Conservation (phyloP, 768 basidiomycete species). For the Auriscalpium vulgare region DNA sequence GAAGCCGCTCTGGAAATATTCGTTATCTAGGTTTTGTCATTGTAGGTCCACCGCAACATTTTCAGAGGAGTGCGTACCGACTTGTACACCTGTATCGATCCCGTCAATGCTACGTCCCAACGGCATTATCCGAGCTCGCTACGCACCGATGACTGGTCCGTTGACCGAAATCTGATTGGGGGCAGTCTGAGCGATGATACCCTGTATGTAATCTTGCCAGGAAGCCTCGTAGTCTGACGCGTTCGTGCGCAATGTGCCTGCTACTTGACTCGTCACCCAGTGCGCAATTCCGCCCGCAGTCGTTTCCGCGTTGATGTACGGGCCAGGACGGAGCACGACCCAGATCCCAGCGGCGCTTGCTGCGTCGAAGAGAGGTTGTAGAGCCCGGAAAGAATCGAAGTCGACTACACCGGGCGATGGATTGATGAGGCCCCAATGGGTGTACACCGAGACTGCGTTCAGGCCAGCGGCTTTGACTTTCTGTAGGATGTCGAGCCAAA, state of each 20-base stretch:
- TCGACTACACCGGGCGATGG: constrained; percentile 70
- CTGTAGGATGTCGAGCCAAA: constrained; percentile 80
- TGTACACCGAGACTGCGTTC: constrained; percentile 72
- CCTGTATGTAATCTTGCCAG: constrained; percentile 67
- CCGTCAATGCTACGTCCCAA: background rate
- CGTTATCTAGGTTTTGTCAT: constrained; percentile 49
- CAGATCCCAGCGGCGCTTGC: constrained; percentile 69
- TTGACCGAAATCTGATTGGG: constrained; percentile 64
- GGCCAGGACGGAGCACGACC: constrained; percentile 74
- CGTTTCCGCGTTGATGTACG: constrained; percentile 73
- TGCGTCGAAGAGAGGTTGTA: constrained; percentile 67
- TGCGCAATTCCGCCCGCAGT: constrained; percentile 66
- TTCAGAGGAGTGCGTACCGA: constrained; percentile 31
- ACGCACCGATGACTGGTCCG: constrained; percentile 67
- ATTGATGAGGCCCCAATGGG: constrained; percentile 73
- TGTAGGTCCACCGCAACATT: background rate
- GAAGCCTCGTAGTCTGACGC: constrained; percentile 60
- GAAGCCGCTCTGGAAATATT: constrained; percentile 48
- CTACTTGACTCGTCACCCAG: constrained; percentile 65
- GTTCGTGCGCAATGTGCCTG: constrained; percentile 64
- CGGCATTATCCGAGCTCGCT: background rate
- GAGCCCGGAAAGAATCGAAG: constrained; percentile 59
- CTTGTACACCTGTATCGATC: constrained; percentile 38
- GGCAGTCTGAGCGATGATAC: constrained; percentile 49
- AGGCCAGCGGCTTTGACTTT: constrained; percentile 77